Evolutionary conservation across 192 early-diverging fungal genomes (phyloP), one percentile per base, ranked within the genome.

Genomic region (Coemansia sp.): DNA sequence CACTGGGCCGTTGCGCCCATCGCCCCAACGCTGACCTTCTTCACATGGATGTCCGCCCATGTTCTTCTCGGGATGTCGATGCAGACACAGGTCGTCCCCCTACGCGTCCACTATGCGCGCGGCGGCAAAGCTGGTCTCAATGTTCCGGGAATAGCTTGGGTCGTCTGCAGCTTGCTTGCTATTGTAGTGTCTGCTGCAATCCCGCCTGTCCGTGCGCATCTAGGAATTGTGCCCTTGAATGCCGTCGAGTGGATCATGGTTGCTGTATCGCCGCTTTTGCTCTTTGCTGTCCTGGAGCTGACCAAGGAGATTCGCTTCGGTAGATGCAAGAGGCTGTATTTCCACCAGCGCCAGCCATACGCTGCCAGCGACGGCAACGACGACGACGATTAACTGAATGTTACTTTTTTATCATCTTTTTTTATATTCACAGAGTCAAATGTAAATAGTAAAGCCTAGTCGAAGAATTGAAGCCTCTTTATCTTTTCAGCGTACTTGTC

Each of bases 11-110:
- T 72, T 1, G 73, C 61, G 8, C 69, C 72, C 2, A 65, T 81
- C 5, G 78, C 78, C 20, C 78, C 78, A 1, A 75, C 78, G 18
- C 39, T 81, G 56, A 63, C 70, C 26, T 81, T 81, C 39, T 52
- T 75, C 38, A 81, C 78, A 9, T 81, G 73, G 73, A 64, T 81
- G 56, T 11, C 64, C 15, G 73, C 78, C 0, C 78, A 81, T 34
- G 23, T 63, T 33, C 66, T 81, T 16, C 62, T 81, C 34, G 78
- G 73, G n/a, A 71, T 63, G 16, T 63, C 72, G 8, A 68, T 81
- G 72, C 66, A 66, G 12, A 81, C 78, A 5, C 43, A 36, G 10
- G 56, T 75, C 18, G 69, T 81, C 12, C 78, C 78, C 0, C 45
- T 81, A 55, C 65, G 69, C 6, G 39, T 66, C 46, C 62, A 63